phyloP scores from a whole-genome alignment of 331 rosid genomes.

The Pyracantha coccinea region DNA sequence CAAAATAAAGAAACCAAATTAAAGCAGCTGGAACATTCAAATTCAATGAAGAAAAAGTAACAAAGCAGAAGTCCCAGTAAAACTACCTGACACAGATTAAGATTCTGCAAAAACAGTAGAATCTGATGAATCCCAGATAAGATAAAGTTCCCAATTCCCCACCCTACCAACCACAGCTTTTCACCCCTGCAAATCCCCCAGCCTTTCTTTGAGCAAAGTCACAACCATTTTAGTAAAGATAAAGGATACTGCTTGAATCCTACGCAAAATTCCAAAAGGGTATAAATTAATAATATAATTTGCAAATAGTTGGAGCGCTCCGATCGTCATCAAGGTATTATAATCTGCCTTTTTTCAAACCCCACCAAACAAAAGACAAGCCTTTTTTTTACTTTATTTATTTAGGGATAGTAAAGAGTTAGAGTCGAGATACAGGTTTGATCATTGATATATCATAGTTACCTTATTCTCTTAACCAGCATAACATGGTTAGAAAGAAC shows the following conservation, averaged over 20 bases:
- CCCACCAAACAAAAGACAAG: constrained; percentile 22
- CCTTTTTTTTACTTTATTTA: no score
- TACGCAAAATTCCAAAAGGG: constrained; percentile 40
- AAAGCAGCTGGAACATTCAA: constrained; percentile 18
- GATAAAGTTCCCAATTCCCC: constrained; percentile 26
- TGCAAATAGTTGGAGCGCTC: neutral
- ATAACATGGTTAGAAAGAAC: no score
- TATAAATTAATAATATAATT: neutral
- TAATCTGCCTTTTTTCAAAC: constrained; percentile 11
- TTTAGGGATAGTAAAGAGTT: no score
- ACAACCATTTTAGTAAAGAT: constrained; percentile 6
- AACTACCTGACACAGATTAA: constrained; percentile 37
- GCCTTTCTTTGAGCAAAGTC: constrained; percentile 3
- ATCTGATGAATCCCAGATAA: constrained; percentile 42
- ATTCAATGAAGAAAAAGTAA: constrained; percentile 5
- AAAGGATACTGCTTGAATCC: constrained; percentile 36
- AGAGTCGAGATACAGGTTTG: no score
- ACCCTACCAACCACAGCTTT: constrained; percentile 11
- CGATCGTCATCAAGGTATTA: neutral
- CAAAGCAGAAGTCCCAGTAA: constrained; percentile 12
- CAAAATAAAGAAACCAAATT: constrained; percentile 12
- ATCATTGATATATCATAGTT: no score
- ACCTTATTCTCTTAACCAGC: no score
- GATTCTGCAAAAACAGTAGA: constrained; percentile 24
- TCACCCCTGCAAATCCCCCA: constrained; percentile 15